Evolutionary conservation across 164 flowering plant species (phyloP), one percentile per base, ranked within the genome.

Genomic region (Cinnamomum micranthum): DNA sequence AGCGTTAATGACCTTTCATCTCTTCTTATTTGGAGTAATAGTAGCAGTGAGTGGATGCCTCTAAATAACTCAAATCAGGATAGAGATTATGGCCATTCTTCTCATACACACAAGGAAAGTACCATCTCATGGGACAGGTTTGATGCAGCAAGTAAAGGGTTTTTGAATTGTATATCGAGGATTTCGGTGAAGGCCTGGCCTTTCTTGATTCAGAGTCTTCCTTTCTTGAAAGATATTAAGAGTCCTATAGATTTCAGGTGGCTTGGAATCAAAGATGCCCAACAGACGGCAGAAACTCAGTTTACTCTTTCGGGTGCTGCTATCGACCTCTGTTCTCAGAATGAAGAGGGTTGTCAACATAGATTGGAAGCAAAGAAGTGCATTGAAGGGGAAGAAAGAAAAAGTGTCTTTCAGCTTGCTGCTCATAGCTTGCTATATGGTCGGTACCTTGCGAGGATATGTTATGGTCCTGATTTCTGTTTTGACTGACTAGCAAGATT

Each of bases 401-500:
- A 7, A 35, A 41, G 24, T 72, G 3, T 90, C 22, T 74, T 76
- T 75, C 77, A 78, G 73, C 81, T 90, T 28, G 85, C 86, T 50
- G 62, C 76, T 13, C 93, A 90, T 77, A 88, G 91, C 79, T 80
- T 86, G 70, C 62, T 79, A 10, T 88, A 84, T 82, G 94, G 92
- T 71, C 85, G 80, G 10, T 77, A 77, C 72, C 74, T 92, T 68
- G 83, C 84, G 0, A 79, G 71, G 72, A 82, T 87, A 47, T 90
- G 92, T 72, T 87, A 85, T 68, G 85, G 88, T 55, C 60, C 47
- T 17, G 50, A 50, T 65, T 69, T 78, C 47, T 74, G 71, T 76
- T 78, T 78, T 80, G 78, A 50, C 75, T 69, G 23, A 55, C 13
- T 55, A 17, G 60, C 2, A 6, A 41, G 47, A 41, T 41, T 41